phyloP scores from a whole-genome alignment of 2,329 filamentous ascomycete genomes.

The Penicillium sp. region DNA sequence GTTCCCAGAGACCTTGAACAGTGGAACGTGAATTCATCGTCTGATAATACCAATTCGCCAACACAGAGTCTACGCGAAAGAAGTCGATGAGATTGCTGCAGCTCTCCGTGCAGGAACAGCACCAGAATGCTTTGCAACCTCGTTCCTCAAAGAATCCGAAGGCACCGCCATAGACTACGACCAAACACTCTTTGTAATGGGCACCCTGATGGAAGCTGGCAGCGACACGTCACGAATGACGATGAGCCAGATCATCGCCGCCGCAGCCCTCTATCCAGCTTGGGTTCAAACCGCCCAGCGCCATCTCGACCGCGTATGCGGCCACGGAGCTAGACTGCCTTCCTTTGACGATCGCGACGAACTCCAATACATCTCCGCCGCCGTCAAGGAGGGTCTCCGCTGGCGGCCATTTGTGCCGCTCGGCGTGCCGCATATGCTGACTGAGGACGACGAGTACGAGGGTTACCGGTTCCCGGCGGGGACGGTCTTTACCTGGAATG shows the following conservation, averaged over 20 bases:
- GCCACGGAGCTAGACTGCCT: not conserved
- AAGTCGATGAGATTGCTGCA: no score
- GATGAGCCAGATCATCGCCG: not conserved
- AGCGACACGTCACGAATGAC: no score
- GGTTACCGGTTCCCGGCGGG: slow-evolving; percentile 11
- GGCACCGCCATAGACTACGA: no score
- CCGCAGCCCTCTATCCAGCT: not conserved
- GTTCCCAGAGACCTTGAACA: no score
- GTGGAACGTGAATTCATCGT: no score
- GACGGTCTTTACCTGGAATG: slow-evolving; percentile 1
- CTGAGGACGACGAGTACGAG: not conserved
- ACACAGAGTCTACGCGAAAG: no score
- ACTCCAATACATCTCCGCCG: not conserved
- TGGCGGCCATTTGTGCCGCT: not conserved
- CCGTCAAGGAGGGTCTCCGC: not conserved
- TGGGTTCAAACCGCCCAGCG: not conserved
- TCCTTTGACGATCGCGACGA: not conserved
- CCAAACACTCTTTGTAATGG: no score
- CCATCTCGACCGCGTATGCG: not conserved
- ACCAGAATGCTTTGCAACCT: no score
- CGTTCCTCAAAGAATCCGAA: no score
- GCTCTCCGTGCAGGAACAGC: no score
- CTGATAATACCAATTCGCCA: no score
- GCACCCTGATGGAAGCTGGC: no score
- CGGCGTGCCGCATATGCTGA: not conserved